A percentile compares a stretch with the other conserved stretches of the same genome.
These are phyloP conservation scores for Rhodotorula sp. DNA, from an alignment of 1,284 basidiomycete genomes.

Conservation along the genomic window DNA sequence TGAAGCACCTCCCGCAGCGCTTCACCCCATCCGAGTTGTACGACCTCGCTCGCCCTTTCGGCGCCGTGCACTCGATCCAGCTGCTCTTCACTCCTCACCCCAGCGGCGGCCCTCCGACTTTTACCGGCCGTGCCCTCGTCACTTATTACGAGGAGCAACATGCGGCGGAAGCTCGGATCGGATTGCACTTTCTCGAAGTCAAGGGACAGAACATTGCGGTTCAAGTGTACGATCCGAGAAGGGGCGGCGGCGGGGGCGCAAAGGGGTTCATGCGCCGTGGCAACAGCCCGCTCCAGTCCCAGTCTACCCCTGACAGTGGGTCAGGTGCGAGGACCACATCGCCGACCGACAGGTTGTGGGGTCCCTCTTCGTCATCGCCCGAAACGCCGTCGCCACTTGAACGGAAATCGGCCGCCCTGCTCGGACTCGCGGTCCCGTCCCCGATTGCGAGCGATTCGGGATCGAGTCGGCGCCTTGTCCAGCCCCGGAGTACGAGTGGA, in stretches of 20 bases:
- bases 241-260: not conserved
- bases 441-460: not conserved
- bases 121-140: conserved; percentile 36
- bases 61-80: conserved; percentile 35
- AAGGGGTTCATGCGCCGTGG: not conserved
- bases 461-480: not conserved
- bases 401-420: too few species aligned
- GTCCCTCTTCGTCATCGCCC: too few species aligned
- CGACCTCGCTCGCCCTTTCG: conserved; percentile 40
- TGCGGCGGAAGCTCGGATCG: conserved; percentile 25
- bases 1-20: conserved; percentile 40
- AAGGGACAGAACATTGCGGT: conserved; percentile 35
- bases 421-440: too few species aligned
- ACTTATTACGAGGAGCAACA: conserved; percentile 35
- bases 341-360: too few species aligned
- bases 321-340: too few species aligned
- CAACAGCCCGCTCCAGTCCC: conserved; percentile 52
- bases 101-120: not conserved
- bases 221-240: conserved; percentile 23
- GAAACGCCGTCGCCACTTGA: not conserved
- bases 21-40: conserved; percentile 36
- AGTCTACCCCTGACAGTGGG: not conserved
- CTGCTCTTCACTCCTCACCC: conserved; percentile 24
- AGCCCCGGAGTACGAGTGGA: not conserved
- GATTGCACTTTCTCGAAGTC: conserved; percentile 40